phyloP scores from a whole-genome alignment of 139 green algal species.

The Chlorella vulgaris region DNA sequence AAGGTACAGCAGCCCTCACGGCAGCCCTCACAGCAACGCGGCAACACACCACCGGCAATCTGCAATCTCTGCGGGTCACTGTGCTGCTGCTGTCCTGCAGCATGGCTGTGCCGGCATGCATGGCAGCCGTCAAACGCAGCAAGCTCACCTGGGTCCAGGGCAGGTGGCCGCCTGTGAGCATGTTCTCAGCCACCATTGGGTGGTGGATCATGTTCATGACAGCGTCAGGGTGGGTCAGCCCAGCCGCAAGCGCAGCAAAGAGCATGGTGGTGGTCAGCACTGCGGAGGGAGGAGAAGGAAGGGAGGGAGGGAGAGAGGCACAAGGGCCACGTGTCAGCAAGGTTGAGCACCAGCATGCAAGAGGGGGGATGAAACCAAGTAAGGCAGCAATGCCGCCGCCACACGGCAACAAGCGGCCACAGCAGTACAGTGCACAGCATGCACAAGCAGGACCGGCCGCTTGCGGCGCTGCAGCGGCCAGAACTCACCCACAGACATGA shows the following conservation, averaged over 20 bases:
- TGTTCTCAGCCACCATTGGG: background rate
- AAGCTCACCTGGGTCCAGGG: constrained; percentile 41
- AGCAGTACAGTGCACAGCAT: too few relatives aligned
- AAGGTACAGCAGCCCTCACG: too few relatives aligned
- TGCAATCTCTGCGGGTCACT: too few relatives aligned
- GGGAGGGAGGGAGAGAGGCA: background rate
- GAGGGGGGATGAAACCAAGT: background rate
- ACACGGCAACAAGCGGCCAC: too few relatives aligned
- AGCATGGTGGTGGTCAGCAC: constrained; percentile 51
- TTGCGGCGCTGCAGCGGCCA: too few relatives aligned
- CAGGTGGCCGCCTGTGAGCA: background rate
- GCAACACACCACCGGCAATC: too few relatives aligned
- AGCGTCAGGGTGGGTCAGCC: constrained; percentile 20
- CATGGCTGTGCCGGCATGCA: too few relatives aligned
- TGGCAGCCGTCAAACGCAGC: background rate
- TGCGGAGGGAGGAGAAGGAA: background rate
- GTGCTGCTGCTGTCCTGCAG: too few relatives aligned
- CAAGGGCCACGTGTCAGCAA: background rate
- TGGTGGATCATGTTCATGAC: constrained; percentile 2
- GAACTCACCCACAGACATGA: constrained; percentile 52
- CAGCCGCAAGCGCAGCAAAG: constrained; percentile 20
- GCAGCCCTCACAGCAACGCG: too few relatives aligned
- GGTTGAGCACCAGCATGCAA: background rate
- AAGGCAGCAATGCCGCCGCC: background rate
- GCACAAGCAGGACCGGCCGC: too few relatives aligned